These are phyloP conservation scores for Pisolithus albus DNA, from an alignment of 768 basidiomycete species.

Conservation along the genomic window DNA sequence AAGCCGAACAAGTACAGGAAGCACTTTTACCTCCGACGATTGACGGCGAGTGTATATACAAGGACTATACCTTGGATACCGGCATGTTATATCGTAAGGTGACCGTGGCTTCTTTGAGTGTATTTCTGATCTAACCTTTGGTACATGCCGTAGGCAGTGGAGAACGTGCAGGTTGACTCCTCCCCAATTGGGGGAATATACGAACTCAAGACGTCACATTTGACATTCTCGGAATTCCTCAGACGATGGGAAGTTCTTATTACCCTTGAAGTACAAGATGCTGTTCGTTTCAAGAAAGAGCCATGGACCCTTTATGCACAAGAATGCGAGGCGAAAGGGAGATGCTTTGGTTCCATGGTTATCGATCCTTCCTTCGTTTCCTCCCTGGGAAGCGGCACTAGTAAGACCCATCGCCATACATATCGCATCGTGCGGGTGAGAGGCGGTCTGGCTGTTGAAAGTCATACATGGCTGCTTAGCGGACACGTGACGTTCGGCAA, in stretches of 20 bases:
- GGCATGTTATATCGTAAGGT: slow-evolving; percentile 96
- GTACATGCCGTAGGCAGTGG: slow-evolving; percentile 48
- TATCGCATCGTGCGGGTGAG: slow-evolving; percentile 58
- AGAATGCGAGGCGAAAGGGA: slow-evolving; percentile 73
- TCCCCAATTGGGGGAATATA: slow-evolving; percentile 65
- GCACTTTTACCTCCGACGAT: slow-evolving; percentile 82
- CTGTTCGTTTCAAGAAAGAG: slow-evolving; percentile 79
- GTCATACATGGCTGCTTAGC: slow-evolving; percentile 47
- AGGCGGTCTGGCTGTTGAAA: slow-evolving; percentile 3
- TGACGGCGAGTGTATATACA: slow-evolving; percentile 73
- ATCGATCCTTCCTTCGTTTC: slow-evolving; percentile 41
- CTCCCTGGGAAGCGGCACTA: slow-evolving; percentile 19
- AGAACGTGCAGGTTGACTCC: slow-evolving; percentile 46
- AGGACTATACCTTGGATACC: slow-evolving; percentile 76
- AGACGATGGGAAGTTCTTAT: slow-evolving; percentile 85
- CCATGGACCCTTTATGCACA: slow-evolving; percentile 85
- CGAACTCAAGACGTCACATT: slow-evolving; percentile 71
- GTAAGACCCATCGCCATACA: slow-evolving; percentile 70
- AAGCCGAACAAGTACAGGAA: slow-evolving; percentile 26
- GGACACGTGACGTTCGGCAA: slow-evolving; percentile 79
- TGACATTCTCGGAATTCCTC: slow-evolving; percentile 71
- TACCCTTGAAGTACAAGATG: slow-evolving; percentile 81
- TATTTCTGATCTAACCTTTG: background rate
- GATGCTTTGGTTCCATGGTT: slow-evolving; percentile 81
- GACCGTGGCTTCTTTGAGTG: slow-evolving; percentile 5